phyloP scores from a whole-genome alignment of 345 rosid species.

The Citrus australasica region DNA sequence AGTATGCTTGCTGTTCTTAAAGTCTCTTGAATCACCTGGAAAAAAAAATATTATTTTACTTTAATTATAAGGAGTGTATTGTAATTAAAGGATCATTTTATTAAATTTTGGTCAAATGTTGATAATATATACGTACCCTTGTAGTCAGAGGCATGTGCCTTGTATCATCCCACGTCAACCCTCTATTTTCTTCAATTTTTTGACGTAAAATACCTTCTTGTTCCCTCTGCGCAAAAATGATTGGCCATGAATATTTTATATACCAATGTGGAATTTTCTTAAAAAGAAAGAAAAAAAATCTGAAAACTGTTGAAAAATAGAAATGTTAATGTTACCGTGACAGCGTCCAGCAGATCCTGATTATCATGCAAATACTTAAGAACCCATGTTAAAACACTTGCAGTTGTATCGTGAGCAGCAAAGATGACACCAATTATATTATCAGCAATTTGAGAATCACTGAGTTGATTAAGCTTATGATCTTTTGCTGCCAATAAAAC shows the following conservation, averaged over 20 bases:
- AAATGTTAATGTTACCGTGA: constrained; percentile 38
- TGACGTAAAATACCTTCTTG: constrained; percentile 53
- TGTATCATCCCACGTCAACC: constrained; percentile 87
- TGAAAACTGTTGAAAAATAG: neutral
- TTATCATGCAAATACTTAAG: constrained; percentile 84
- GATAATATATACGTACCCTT: constrained; percentile 40
- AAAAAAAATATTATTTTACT: neutral
- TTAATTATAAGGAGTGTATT: neutral
- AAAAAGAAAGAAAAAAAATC: neutral
- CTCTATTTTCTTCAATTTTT: constrained; percentile 45
- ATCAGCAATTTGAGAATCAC: constrained; percentile 84
- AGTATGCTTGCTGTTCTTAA: constrained; percentile 78
- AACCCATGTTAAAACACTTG: constrained; percentile 81
- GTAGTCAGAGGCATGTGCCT: constrained; percentile 80
- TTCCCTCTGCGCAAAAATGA: constrained; percentile 47
- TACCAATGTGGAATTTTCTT: neutral
- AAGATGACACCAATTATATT: constrained; percentile 90
- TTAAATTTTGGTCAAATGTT: neutral
- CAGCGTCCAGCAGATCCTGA: constrained; percentile 49
- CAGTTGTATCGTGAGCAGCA: constrained; percentile 97
- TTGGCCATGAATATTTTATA: neutral
- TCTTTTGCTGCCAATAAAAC: constrained; percentile 51
- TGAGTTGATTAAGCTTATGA: constrained; percentile 41
- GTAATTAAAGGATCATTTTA: neutral
- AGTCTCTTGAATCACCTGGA: constrained; percentile 95